Evolutionary conservation across 1,139 yeast species (phyloP), one percentile per base, ranked within the genome.

Genomic region (Suhomyces wounanorum): DNA sequence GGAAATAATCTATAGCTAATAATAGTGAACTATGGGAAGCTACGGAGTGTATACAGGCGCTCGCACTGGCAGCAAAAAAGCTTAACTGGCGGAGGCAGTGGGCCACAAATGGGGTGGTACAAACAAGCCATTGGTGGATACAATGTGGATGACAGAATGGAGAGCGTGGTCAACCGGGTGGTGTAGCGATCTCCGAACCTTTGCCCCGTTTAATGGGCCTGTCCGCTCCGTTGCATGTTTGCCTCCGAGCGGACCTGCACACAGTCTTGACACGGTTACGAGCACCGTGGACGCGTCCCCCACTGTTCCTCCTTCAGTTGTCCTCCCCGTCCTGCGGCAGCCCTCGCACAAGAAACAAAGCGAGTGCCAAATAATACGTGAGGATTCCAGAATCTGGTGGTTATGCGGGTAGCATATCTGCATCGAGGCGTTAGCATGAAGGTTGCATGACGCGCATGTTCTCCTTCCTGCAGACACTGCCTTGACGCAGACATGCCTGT

Each of bases 341-440:
- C n/a, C n/a, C n/a, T n/a, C 23, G 6, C 3, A 21, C 23, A 3
- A 21, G 6, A 3, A 21, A 21, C 23, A 21, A 21, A 21, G 23
- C 23, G 23, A 21, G 23, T 33, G 41, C 31, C 38, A 48, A 36
- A 44, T 26, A 48, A 41, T 41, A 41, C 37, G 21, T 14, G 35
- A 3, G 37, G 44, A 43, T 50, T 50, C 53, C 51, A 50, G 53
- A 50, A 50, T 47, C 50, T 47, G 37, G 16, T 35, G 33, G 33
- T 26, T 26, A 14, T 36, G 44, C 48, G 21, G 25, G 26, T 26
- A 40, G 39, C 41, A 38, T 28, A 38, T 40, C 41, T 25, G 26
- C 42, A 41, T 28, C 44, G 44, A 41, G 44, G 44, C 44, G 44
- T 17, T 31, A 26, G 23, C 10, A 33, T 10, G 31, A 31, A 13